Conservation (phyloP, 225 moss, liverwort and hornwort species). For the Lunularia cruciata region DNA sequence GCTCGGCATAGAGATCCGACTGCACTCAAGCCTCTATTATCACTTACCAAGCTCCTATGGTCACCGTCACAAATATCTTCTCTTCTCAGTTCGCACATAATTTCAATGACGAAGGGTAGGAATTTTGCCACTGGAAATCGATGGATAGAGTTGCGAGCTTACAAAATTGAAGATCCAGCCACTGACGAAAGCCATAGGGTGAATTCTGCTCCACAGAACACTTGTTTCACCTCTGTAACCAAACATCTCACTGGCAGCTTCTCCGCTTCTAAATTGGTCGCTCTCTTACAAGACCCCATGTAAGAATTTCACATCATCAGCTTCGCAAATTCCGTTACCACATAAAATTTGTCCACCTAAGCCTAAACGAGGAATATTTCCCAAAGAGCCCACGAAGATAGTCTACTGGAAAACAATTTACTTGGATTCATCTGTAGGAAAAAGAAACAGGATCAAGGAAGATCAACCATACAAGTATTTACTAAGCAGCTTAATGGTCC, state of each 20-base stretch:
- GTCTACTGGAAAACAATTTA: no score
- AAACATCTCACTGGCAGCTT: conserved; percentile 85
- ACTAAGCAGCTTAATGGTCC: no score
- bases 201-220: conserved; percentile 91
- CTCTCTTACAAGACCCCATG: conserved; percentile 40
- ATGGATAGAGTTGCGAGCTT: conserved; percentile 42
- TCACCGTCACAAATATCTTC: no score
- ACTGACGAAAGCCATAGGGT: conserved; percentile 78
- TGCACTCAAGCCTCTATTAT: no score
- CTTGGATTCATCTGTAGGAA: no score
- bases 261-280: conserved; percentile 66
- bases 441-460: neutral
- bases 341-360: neutral
- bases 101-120: no score
- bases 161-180: conserved; percentile 72
- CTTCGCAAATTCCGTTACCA: neutral
- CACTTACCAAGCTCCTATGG: no score
- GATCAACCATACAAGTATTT: no score
- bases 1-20: no score
- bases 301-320: conserved; percentile 29
- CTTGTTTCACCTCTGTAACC: conserved; percentile 72
- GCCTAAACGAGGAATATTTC: neutral
- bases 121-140: no score
- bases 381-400: no score
- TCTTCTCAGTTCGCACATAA: no score